Evolutionary conservation across 257 asterid species (phyloP).

Genomic region (Ajuga chamaepitys): DNA sequence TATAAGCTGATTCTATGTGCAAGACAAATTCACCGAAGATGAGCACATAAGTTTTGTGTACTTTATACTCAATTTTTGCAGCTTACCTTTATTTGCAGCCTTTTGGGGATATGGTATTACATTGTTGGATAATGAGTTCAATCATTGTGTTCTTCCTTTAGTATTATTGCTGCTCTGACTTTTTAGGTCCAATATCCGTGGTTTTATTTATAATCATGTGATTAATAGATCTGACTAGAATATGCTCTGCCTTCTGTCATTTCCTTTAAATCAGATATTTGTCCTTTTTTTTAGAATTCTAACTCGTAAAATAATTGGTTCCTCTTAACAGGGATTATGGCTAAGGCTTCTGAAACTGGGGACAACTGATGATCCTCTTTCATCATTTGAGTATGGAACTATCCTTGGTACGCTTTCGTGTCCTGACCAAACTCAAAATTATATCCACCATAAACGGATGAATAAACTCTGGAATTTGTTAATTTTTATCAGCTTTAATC

Average conservation of each 20-base stretch:
- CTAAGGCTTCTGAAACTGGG: slow-evolving; percentile 87
- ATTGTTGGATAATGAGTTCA: background rate
- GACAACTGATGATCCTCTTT: slow-evolving; percentile 92
- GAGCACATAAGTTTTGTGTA: background rate
- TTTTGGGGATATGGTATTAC: background rate
- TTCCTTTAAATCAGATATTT: background rate
- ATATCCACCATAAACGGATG: slow-evolving; percentile 9
- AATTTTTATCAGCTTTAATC: slow-evolving; percentile 55
- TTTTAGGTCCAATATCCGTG: background rate
- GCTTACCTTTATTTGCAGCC: background rate
- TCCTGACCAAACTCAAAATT: background rate
- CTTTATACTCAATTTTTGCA: background rate
- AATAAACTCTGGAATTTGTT: slow-evolving; percentile 19
- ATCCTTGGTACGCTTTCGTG: slow-evolving; percentile 60
- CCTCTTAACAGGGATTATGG: slow-evolving; percentile 73
- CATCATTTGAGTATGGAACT: slow-evolving; percentile 96
- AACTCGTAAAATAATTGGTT: slow-evolving; percentile 9
- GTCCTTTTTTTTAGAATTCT: background rate
- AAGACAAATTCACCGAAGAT: slow-evolving; percentile 2
- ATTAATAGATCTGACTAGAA: background rate
- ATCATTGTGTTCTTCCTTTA: background rate
- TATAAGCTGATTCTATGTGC: background rate
- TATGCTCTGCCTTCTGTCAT: background rate
- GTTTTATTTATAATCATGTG: background rate
- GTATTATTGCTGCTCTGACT: background rate